Evolutionary conservation across 2,329 filamentous ascomycete species (phyloP), one percentile per base, ranked within the genome.

Genomic region (Madurella mycetomatis): DNA sequence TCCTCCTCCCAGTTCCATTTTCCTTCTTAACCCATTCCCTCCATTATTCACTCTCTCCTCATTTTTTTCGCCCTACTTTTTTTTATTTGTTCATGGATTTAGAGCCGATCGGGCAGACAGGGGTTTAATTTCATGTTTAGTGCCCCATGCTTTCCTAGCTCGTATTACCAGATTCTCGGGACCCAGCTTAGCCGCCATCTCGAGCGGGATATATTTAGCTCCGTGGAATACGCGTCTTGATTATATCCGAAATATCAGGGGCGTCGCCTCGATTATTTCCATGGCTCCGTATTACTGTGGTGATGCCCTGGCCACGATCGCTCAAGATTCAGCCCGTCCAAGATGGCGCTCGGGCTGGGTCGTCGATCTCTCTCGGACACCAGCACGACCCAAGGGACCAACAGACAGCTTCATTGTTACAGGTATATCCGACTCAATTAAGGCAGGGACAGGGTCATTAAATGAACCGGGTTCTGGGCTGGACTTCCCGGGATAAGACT

Each of bases 401-500:
- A 42, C 17, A 11, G 17, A 5, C 15, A 18, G 41, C 17, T 16
- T 18, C 16, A 15, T 11, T 5, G 16, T 18, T 42, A n/a, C n/a
- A n/a, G n/a, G n/a, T n/a, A 18, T 19, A 19, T 7, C 17, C 7
- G 40, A 16, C 13, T 11, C 34, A 11, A 45, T 32, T 45, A 45
- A 7, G 42, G 34, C 42, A 31, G 19, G 42, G 42, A 25, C 31
- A 19, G 39, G 9, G 17, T 17, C 39, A 34, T 13, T 41, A 32
- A 16, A 48, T 18, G 45, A 45, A 52, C 54, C 54, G 49, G 49
- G 46, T 52, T 46, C 11, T 9, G 25, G 49, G 53, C 44, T 51
- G 44, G 19, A 15, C 44, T 34, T 49, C 43, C 44, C 48, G 52
- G 17, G 47, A 30, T 37, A 13, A 41, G 11, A 32, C 48, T 16